A percentile compares a stretch with the other conserved stretches of the same genome.
These are phyloP conservation scores for Lablab purpureus DNA, from an alignment of 306 rosid genomes.

Conservation along the genomic window DNA sequence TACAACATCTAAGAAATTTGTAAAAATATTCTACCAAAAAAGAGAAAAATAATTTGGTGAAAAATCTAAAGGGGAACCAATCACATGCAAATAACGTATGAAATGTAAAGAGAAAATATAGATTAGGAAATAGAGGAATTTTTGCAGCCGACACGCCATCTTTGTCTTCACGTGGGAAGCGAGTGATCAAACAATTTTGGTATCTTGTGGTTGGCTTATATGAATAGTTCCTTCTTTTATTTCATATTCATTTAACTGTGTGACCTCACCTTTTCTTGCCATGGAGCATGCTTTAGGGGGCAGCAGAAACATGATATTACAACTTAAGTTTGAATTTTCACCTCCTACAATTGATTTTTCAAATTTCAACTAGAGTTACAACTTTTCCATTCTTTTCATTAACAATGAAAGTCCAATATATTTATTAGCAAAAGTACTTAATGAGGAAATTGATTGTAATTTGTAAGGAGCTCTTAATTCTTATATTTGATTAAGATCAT, in stretches of 20 bases:
- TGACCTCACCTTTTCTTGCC: neutral
- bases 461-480: too few relatives aligned
- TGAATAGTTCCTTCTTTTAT: too few relatives aligned
- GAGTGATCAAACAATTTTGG: constrained; percentile 47
- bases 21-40: neutral
- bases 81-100: constrained; percentile 14
- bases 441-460: neutral
- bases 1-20: neutral
- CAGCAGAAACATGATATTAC: neutral
- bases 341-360: neutral
- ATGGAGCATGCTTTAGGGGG: neutral
- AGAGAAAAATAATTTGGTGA: neutral
- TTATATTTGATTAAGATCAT: too few relatives aligned
- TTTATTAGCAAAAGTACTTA: neutral
- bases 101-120: neutral
- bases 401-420: too few relatives aligned
- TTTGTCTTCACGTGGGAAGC: constrained; percentile 53
- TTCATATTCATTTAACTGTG: neutral
- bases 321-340: neutral
- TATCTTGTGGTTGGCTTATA: constrained; percentile 36
- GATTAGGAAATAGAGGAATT: neutral
- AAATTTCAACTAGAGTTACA: neutral
- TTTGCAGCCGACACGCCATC: constrained; percentile 58
- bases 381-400: too few relatives aligned
- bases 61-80: constrained; percentile 2